Base-by-base conservation (phyloP, 2,329 filamentous ascomycete genomes). In the Dendryphion nanum region DNA sequence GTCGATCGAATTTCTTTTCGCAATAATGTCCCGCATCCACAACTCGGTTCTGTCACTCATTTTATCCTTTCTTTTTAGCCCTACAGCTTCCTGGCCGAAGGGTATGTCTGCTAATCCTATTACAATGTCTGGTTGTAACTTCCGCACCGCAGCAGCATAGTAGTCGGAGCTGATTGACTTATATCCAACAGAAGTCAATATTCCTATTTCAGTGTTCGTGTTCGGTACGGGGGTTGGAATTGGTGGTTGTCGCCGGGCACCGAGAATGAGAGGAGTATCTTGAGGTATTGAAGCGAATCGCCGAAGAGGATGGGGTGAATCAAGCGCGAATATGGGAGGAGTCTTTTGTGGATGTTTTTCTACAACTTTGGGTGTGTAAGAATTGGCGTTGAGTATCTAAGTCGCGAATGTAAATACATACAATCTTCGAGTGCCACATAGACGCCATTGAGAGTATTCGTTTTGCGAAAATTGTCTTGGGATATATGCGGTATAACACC, bases 341-440 rank as follows among this genome's bases (percentile, higher is more conserved):
- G 67, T 67, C 44, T 73, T 66, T 30, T 62, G 50, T 20, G 70
- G 68, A 40, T 67, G 68, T 62, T 76, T 81, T 66, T 84, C 82
- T 61, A 85, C 72, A 68, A 83, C 82, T 85, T 65, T 53, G 15
- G 2, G 12, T 2, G 10, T 13, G 4, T 30, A 8, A 30, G 29
- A 8, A 10, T 10, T 8, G 15, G 15, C 16, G 10, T 16, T 3
- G 16, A 30, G 3, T 10, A 10, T 30, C 16, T 13, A 8, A 16
- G 16, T 8, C 13, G 16, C n/a, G n/a, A n/a, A n/a, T n/a, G n/a
- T n/a, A n/a, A n/a, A n/a, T 6, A 66, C 86, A 67, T 75, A 96
- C 93, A 97, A 66, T 98, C 93, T 73, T 98, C 93, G 18, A 97
- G 71, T 1, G 85, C 87, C 56, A 93, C 73, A 61, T 95, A 95